phyloP scores from a whole-genome alignment of 2,329 filamentous ascomycete genomes.

The Alternaria conjuncta region DNA sequence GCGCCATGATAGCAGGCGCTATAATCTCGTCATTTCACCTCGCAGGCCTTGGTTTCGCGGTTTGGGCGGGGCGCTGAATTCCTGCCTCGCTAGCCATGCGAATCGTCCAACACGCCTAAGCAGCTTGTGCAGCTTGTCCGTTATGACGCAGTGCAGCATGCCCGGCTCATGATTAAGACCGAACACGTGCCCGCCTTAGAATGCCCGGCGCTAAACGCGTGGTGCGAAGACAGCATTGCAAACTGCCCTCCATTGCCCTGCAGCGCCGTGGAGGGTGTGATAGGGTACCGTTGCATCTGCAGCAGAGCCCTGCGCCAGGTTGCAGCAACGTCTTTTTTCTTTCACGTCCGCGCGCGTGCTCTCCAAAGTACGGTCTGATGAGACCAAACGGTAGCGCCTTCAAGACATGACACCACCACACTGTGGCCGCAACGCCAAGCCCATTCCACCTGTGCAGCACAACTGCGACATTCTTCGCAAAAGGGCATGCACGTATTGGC shows the following conservation, averaged over 20 bases:
- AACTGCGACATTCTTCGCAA: background rate
- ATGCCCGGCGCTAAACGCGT: constrained; percentile 22
- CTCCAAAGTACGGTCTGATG: background rate
- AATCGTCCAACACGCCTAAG: constrained; percentile 12
- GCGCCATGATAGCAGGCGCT: constrained; percentile 8
- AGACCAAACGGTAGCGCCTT: constrained; percentile 1
- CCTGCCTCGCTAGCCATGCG: constrained; percentile 13
- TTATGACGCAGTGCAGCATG: constrained; percentile 25
- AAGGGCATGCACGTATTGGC: background rate
- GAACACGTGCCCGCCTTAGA: constrained; percentile 16
- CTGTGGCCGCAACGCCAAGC: background rate
- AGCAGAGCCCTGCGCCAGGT: constrained; percentile 9
- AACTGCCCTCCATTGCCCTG: constrained; percentile 11
- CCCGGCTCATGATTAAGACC: constrained; percentile 6
- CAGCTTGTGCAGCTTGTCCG: constrained; percentile 6
- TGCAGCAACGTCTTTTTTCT: constrained; percentile 2
- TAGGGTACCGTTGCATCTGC: constrained; percentile 6
- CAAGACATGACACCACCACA: constrained; percentile 12
- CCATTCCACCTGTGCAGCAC: background rate
- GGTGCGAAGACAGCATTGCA: constrained; percentile 7
- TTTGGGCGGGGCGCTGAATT: constrained; percentile 10
- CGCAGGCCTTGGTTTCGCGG: constrained; percentile 21
- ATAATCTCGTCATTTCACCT: constrained; percentile 26
- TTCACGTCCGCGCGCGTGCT: constrained; percentile 1
- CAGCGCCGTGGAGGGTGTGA: constrained; percentile 7